Evolutionary conservation across 192 early-diverging fungal genomes (phyloP), one percentile per base, ranked within the genome.

Genomic region (Entomortierella parvispora): DNA sequence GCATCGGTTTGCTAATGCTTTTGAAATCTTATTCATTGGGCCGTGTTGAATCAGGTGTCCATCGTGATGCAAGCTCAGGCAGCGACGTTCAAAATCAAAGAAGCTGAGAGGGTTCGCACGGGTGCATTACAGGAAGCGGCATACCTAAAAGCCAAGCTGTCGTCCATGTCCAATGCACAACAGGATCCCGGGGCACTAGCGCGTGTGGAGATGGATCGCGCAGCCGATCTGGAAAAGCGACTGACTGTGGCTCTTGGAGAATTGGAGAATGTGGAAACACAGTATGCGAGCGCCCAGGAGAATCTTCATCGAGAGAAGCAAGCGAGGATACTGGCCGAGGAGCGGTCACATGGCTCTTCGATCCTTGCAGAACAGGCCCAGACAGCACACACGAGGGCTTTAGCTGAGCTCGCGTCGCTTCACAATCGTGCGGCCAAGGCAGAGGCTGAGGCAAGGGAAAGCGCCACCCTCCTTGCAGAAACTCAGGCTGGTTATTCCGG

Each of bases 71-170:
- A 86, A 43, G 66, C 81, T 4, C 82, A 88, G 61, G 61, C 79
- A 5, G 70, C 86, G 9, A 82, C 82, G 7, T 58, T 80, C 48
- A 85, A 81, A 62, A 69, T 88, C 18, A 75, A 71, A 14, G 81
- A 83, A 31, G 80, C 85, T 10, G 85, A 88, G 32, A 74, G 80
- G 22, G 80, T 84, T 34, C 63, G 84, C 18, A 82, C 81, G 4
- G 87, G 83, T 7, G 87, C 87, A 7, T 56, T 88, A 11, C 81
- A 88, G 50, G 87, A 88, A 49, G 85, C 87, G 7, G 82, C 81
- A 0, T 86, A 86, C 48, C 80, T 83, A 52, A 86, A 85, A 51
- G 79, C 85, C 15, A 84, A 85, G 47, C 70, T 83, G 22, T 70
- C 80, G 2, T 80, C 87, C 17, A 44, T 89, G n/a, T 58, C 81